These are phyloP conservation scores for Aspergillus sojae DNA, from an alignment of 2,329 filamentous ascomycete species.

Conservation along the genomic window DNA sequence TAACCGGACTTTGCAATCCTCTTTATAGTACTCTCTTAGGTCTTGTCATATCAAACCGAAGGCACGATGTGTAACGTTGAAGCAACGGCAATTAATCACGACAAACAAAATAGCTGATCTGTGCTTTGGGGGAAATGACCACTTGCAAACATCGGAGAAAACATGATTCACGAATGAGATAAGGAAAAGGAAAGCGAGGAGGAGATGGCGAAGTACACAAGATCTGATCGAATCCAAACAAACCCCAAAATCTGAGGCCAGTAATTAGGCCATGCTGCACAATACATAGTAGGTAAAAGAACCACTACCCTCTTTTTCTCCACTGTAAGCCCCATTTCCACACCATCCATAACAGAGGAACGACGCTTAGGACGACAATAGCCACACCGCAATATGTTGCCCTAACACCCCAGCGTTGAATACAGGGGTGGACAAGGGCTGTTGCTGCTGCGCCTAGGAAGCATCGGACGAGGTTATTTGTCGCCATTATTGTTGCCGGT, in stretches of 20 bases:
- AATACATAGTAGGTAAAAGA: background rate
- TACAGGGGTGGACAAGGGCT: slow-evolving; percentile 25
- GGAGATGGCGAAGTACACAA: background rate
- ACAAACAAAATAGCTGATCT: background rate
- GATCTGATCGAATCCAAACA: background rate
- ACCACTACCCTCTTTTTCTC: background rate
- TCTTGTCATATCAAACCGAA: background rate
- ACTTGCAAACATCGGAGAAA: background rate
- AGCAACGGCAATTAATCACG: background rate
- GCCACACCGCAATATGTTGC: background rate
- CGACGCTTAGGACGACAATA: background rate
- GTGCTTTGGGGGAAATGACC: background rate
- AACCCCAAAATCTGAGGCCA: background rate
- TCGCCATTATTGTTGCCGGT: slow-evolving; percentile 36
- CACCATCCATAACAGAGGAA: background rate
- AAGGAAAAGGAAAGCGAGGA: too few species aligned
- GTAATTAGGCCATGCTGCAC: background rate
- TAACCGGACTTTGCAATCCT: background rate
- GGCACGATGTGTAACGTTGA: background rate
- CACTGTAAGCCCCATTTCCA: background rate
- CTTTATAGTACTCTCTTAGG: background rate
- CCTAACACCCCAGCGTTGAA: background rate
- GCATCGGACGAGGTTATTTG: slow-evolving; percentile 38
- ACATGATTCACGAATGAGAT: background rate
- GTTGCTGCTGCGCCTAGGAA: slow-evolving; percentile 34